phyloP scores from a whole-genome alignment of 257 asterid species.

The Solanum neorickii region DNA sequence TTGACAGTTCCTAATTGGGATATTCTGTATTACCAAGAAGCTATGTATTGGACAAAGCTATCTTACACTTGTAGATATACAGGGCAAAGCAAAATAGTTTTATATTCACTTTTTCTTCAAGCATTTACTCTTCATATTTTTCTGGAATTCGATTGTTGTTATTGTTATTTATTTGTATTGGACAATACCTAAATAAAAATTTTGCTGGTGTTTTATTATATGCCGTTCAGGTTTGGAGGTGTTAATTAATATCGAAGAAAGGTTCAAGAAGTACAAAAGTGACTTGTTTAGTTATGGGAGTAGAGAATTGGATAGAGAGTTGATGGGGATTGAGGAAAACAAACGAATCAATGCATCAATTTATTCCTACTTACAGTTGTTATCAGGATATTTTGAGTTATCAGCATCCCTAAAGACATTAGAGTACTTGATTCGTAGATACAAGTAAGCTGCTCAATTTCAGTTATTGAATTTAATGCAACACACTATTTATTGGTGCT shows the following conservation, averaged over 20 bases:
- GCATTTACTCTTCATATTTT: neutral
- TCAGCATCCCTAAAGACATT: conserved; percentile 56
- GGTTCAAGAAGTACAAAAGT: conserved; percentile 48
- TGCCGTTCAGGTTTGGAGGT: conserved; percentile 58
- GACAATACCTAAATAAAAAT: neutral
- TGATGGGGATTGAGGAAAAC: conserved; percentile 52
- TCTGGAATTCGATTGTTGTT: neutral
- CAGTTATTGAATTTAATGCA: neutral
- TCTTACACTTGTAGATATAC: neutral
- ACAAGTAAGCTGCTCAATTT: conserved; percentile 32
- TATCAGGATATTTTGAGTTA: conserved; percentile 56
- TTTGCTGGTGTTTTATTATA: neutral
- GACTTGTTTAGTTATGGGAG: conserved; percentile 71
- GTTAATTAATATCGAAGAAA: conserved; percentile 40
- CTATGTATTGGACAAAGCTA: neutral
- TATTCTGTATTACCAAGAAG: neutral
- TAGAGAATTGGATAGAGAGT: conserved; percentile 71
- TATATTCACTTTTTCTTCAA: neutral
- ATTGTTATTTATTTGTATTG: neutral
- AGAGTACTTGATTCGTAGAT: conserved; percentile 84
- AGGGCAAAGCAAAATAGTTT: neutral
- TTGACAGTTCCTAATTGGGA: neutral
- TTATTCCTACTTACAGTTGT: conserved; percentile 50
- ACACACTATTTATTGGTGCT: neutral
- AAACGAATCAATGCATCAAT: conserved; percentile 45